Conservation (phyloP, 2,329 filamentous ascomycete genomes). For the Chlorencoelia australis region DNA sequence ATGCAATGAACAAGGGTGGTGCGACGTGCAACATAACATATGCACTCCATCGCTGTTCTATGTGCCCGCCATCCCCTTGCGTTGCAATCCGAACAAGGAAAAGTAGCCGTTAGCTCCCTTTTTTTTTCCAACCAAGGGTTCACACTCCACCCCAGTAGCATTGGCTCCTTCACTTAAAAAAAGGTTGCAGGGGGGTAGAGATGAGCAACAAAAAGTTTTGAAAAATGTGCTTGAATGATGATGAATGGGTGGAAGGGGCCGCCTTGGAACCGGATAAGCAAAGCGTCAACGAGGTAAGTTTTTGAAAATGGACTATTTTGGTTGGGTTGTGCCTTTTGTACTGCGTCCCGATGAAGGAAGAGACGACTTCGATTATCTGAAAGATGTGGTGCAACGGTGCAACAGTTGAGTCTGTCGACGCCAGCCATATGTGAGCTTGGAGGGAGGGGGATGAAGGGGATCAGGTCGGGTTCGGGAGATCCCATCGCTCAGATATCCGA, state of each 20-base stretch:
- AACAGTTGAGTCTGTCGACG: too few relatives aligned
- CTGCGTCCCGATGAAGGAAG: too few relatives aligned
- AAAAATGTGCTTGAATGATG: too few relatives aligned
- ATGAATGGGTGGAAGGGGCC: not conserved
- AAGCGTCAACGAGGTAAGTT: not conserved
- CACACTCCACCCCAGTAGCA: not conserved
- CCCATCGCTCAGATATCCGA: too few relatives aligned
- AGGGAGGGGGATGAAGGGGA: too few relatives aligned
- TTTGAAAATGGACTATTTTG: not conserved
- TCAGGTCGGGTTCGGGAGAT: too few relatives aligned
- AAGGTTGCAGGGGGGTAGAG: not conserved
- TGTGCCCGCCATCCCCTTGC: not conserved
- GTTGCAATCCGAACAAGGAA: not conserved
- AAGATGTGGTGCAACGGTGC: too few relatives aligned
- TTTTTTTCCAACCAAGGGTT: not conserved
- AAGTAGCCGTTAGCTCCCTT: too few relatives aligned
- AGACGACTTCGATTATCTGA: too few relatives aligned
- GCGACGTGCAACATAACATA: constrained; percentile 3
- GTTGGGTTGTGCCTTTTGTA: constrained; percentile 1
- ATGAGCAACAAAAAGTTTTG: too few relatives aligned
- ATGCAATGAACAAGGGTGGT: not conserved
- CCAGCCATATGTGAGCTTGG: too few relatives aligned
- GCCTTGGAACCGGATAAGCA: not conserved
- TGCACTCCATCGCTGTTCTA: not conserved
- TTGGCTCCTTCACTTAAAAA: not conserved